Evolutionary conservation across 805 yeast genomes (phyloP), one percentile per base, ranked within the genome.

Genomic region (Candida parachauliodes): DNA sequence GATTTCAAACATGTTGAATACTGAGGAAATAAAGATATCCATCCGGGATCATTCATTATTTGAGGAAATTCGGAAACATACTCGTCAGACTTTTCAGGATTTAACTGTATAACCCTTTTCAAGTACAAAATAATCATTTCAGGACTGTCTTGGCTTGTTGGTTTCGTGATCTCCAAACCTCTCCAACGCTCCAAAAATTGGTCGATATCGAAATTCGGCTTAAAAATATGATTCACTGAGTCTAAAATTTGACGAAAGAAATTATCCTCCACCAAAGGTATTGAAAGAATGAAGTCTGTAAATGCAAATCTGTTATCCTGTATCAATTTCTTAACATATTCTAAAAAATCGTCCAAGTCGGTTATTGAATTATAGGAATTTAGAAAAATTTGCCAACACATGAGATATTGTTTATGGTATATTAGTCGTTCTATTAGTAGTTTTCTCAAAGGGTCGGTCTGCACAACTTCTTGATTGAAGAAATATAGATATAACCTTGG

Each of bases 321-420:
- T 14, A 62, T 41, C 11, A 47, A 43, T 3, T 39, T 30, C n/a
- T 50, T 42, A 8, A 62, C 47, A 17, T 52, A 39, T 11, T 60
- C 69, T 21, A 64, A 46, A 26, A 58, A 46, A 11, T 65, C 70
- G 39, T 67, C 72, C 16, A 66, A 45, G 35, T 66, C 73, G 14
- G 51, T 51, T 12, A 68, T 48, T 12, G 63, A 51, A 15, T 57
- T 47, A 8, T 54, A 47, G 10, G 55, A 54, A 20, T 49, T 51
- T 2, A 60, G 28, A 24, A 55, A 47, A 9, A 58, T 37, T 8
- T 42, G 40, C 72, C 72, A 68, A 33, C 61, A 51, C 10, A 44
- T 46, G 6, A 40, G 45, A 52, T 54, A 67, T 27, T 48, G 48
- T 31, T 52, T 50, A 45, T 65, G 68, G 34, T 48, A 62, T n/a